Evolutionary conservation across 176 grass and related monocot genomes (phyloP).

Genomic region (Saccharum spontaneum): DNA sequence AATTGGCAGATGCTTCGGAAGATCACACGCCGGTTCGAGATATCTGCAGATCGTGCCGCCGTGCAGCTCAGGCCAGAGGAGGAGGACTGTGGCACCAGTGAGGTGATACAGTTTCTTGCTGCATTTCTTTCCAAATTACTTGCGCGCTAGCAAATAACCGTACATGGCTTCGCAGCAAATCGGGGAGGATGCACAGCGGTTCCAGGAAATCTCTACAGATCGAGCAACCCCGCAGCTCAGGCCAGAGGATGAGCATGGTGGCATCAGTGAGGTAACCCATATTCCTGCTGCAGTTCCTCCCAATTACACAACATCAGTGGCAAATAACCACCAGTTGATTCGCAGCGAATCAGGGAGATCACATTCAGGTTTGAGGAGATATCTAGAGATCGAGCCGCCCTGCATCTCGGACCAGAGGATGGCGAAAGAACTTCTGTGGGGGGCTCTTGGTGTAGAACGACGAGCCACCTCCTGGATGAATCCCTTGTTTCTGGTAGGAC

Average conservation of each 20-base stretch:
- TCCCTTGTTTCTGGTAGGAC: slow-evolving; percentile 39
- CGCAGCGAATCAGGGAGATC: slow-evolving; percentile 24
- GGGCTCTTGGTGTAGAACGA: neutral
- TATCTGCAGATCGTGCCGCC: neutral
- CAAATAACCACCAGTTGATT: too few species aligned
- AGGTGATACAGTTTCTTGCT: neutral
- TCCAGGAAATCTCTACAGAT: slow-evolving; percentile 39
- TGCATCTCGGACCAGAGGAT: slow-evolving; percentile 19
- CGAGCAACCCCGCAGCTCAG: neutral
- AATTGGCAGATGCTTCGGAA: neutral
- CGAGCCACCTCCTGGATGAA: slow-evolving; percentile 38
- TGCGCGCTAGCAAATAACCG: neutral
- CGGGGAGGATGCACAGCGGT: neutral
- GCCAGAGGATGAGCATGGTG: slow-evolving; percentile 21
- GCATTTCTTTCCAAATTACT: neutral
- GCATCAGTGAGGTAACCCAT: too few species aligned
- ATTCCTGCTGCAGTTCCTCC: too few species aligned
- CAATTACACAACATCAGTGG: too few species aligned
- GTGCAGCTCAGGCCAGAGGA: neutral
- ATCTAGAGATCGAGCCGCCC: slow-evolving; percentile 15
- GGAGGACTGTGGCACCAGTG: neutral
- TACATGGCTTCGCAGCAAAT: neutral
- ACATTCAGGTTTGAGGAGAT: slow-evolving; percentile 39
- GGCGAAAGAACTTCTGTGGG: neutral
- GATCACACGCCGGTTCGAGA: neutral